Percentiles rank a stretch among this genome's conserved stretches.
Evolutionary conservation across 768 basidiomycete genomes (phyloP).

Genomic region (Suillus clintonianus): DNA sequence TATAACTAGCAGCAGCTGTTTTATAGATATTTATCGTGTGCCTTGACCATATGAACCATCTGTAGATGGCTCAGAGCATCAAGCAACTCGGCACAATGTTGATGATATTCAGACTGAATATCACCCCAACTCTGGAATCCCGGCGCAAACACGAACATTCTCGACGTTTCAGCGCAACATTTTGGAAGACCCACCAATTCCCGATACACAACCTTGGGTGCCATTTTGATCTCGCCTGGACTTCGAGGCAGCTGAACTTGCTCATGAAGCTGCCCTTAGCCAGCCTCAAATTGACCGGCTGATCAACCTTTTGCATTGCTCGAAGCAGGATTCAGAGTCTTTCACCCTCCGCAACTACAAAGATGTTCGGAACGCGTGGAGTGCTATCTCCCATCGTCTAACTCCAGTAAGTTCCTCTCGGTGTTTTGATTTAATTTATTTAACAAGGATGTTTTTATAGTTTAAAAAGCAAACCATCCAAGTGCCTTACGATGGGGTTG

Average conservation of each 20-base stretch:
- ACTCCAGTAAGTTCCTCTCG: not conserved
- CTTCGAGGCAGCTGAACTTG: slow-evolving; percentile 8
- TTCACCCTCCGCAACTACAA: slow-evolving; percentile 3
- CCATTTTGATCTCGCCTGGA: slow-evolving; percentile 7
- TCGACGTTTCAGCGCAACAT: too few relatives aligned
- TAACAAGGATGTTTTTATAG: not conserved
- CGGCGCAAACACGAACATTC: too few relatives aligned
- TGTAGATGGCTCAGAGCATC: too few relatives aligned
- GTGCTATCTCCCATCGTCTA: not conserved
- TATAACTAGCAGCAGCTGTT: too few relatives aligned
- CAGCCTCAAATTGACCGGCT: not conserved
- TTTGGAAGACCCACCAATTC: too few relatives aligned
- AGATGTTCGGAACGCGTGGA: not conserved
- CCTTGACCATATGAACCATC: too few relatives aligned
- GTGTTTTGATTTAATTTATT: not conserved
- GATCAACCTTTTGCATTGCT: not conserved
- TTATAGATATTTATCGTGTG: too few relatives aligned
- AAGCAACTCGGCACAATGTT: too few relatives aligned
- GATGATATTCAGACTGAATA: too few relatives aligned
- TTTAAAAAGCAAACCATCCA: not conserved
- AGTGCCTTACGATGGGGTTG: not conserved
- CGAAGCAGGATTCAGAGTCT: not conserved
- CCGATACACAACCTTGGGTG: not conserved
- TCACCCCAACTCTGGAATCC: too few relatives aligned
- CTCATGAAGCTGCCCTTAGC: not conserved